Evolutionary conservation across 176 grass and related monocot species (phyloP), one percentile per base, ranked within the genome.

Genomic region (Bonia amplexicaulis): DNA sequence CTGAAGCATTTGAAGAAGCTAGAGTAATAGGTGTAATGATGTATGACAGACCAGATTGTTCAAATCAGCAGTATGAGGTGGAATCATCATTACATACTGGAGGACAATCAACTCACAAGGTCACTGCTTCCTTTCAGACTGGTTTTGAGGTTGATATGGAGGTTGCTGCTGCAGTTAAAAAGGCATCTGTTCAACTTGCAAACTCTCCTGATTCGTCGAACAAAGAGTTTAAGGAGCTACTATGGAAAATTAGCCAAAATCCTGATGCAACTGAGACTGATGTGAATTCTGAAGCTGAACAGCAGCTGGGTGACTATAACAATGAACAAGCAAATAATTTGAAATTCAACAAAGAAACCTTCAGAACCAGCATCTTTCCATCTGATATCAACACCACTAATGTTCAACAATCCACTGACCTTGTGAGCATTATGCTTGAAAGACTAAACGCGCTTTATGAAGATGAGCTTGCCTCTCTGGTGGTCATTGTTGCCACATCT

Each of bases 11-110:
- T 22, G 93, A 94, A 88, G 87, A 91, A 58, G 96, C 91, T 27
- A 82, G 88, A 78, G 71, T 85, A 87, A 80, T 99, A 81, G 96
- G 96, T 62, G 91, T 99, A 25, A 99, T 96, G 93, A 99, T 99
- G 96, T 99, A 99, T 84, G 96, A 96, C 72, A 90, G 55, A 48
- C 93, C 93, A 52, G 90, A 96, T 73, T 92, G 84, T 74, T 86
- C 85, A 77, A 81, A 82, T 80, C 79, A 85, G 79, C 89, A 90
- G 61, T 86, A 83, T 47, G 80, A 93, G 84, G 87, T 93, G 76
- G 91, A 91, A 85, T 90, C 79, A 35, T 91, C 80, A 15, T 83
- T 84, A 69, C 66, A 83, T 22, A 85, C 61, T 75, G 92, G 91
- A 80, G 92, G 84, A 70, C 76, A 25, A 84, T 92, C 97, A 57